Percentiles rank a stretch among this genome's conserved stretches.
Conservation (phyloP, 1,139 yeast genomes). For the Magnusiomyces fungicola region DNA sequence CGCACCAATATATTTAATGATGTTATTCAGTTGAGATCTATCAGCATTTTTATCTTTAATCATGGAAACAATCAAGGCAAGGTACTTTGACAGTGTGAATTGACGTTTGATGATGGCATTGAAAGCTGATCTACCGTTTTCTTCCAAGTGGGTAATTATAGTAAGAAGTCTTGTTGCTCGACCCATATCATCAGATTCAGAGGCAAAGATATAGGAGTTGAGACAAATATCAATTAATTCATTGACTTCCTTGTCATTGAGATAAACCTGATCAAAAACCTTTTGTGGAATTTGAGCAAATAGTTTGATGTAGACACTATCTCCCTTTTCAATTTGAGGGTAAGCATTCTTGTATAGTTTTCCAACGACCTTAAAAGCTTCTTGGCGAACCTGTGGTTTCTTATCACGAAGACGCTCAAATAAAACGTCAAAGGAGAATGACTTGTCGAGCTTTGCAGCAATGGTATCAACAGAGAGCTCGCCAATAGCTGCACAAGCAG, state of each 20-base stretch:
- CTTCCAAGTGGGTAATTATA: conserved; percentile 42
- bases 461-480: conserved; percentile 37
- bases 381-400: conserved; percentile 55
- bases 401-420: conserved; percentile 34
- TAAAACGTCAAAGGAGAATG: background rate
- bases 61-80: conserved; percentile 30
- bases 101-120: conserved; percentile 65
- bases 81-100: conserved; percentile 36
- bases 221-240: conserved; percentile 58
- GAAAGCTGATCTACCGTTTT: conserved; percentile 56
- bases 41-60: conserved; percentile 24
- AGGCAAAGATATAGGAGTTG: conserved; percentile 56
- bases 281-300: conserved; percentile 57
- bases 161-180: conserved; percentile 51
- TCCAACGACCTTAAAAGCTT: conserved; percentile 51
- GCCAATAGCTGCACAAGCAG: conserved; percentile 46
- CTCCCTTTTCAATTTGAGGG: conserved; percentile 15
- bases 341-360: conserved; percentile 42
- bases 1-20: conserved; percentile 56
- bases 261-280: conserved; percentile 60
- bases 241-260: conserved; percentile 64
- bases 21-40: conserved; percentile 32
- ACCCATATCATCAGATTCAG: conserved; percentile 39
- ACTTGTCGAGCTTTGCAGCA: conserved; percentile 13
- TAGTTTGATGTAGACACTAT: conserved; percentile 14